Base-by-base conservation (phyloP, 768 basidiomycete genomes). In the Termitomyces heimii region DNA sequence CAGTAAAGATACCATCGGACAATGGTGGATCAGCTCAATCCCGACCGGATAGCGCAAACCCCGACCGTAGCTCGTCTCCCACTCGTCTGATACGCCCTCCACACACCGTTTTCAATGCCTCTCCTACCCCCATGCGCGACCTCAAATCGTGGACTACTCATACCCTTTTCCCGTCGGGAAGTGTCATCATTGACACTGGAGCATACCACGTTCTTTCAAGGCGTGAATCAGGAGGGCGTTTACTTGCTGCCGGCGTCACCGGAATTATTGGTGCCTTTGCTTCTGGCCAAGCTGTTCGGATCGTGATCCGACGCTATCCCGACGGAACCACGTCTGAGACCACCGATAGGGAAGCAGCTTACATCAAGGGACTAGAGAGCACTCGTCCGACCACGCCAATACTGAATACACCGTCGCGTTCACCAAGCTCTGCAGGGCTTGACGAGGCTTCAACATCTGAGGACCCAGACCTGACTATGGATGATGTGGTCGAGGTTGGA, bases 141-240 rank as follows among this genome's bases (percentile, higher is more conserved):
- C 81, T 97, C 48, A 96, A 98, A 65, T 85, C 91, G 54, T 99
- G 97, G 97, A 96, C 96, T 29, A 85, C 86, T n/a, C 94, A 99
- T 70, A 98, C 96, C 0, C 77, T 98, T 16, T 85, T 84, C 58
- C 90, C 96, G 0, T 83, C 95, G 0, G 97, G 97, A 0, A 87
- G 83, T 43, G 83, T 98, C 43, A 77, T 95, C 67, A 88, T 98
- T 61, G 94, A 97, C 69, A 70, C 82, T 18, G 96, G 97, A 10
- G 97, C 97, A 0, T 86, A 94, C 67, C 77, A 81, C 26, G 94
- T 97, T 35, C 80, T 98, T 54, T 86, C 88, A 12, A 83, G 86
- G 52, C 82, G 88, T 29, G 88, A 93, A 67, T 93, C 91, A 4
- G 96, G 95, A 14, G 95, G 95, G 7, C 81, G 95, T 7, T 73